Base-by-base conservation (phyloP, 163 green algal species). In the Picocystis sp. region DNA sequence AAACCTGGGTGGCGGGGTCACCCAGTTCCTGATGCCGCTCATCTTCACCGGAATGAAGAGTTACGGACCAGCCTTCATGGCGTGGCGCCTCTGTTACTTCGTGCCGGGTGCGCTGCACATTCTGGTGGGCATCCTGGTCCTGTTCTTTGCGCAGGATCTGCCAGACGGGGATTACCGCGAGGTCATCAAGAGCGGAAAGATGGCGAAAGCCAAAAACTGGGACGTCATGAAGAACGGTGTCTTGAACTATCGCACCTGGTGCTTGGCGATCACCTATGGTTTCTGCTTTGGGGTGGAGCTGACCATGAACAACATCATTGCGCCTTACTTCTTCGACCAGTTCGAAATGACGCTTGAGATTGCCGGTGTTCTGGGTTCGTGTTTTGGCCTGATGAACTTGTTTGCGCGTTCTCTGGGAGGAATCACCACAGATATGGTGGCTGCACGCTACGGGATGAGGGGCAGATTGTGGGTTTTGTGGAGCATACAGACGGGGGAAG, bases 211-310 rank as follows among this genome's bases (percentile, higher is more conserved):
- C 23, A 60, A 62, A 15, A 45, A 17, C 15, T 22, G 25, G 42
- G 23, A 25, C 1, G 45, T 43, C 23, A 29, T 67, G 14, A 57
- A 58, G 45, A 55, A 38, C 21, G 24, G 49, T 15, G 47, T 55
- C 2, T 42, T 29, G 52, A 87, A 85, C 64, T 83, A 85, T 65
- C 61, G 78, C 22, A 77, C 74, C 14, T 86, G 74, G 76, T 61
- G 72, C 23, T 67, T 83, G 56, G 54, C 60, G 3, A 41, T 81
- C 5, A 79, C 62, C 13, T 89, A 92, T 33, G 79, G 74, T 52
- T 84, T 81, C 68, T 91, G 65, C 68, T 95, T 94, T 53, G 86
- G 82, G 13, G 72, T 94, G 23, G 86, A 97, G 79, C 77, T 97
- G 9, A 92, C 88, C 0, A 75, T 95, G 9, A 81, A 96, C 69